Conservation (phyloP, 2,329 filamentous ascomycete species). For the Ascocoryne sarcoides region DNA sequence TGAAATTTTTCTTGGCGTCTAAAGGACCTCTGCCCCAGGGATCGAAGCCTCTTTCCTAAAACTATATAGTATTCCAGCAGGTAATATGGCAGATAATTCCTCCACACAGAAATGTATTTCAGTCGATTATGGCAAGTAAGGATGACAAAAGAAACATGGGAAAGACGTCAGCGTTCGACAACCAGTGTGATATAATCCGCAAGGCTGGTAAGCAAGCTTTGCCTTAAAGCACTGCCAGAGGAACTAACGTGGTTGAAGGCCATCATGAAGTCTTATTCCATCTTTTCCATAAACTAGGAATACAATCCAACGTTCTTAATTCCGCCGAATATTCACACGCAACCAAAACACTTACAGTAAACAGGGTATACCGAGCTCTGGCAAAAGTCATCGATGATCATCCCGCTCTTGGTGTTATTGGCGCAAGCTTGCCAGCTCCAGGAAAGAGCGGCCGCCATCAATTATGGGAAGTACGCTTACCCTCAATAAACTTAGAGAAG, state of each 20-base stretch:
- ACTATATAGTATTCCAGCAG: too few species aligned
- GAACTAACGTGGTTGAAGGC: constrained; percentile 2
- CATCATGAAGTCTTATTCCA: constrained; percentile 7
- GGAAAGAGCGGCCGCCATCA: constrained; percentile 9
- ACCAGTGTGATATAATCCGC: constrained; percentile 2
- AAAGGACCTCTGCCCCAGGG: too few species aligned
- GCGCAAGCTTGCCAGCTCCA: constrained; percentile 4
- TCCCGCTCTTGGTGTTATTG: constrained; percentile 10
- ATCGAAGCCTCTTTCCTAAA: too few species aligned
- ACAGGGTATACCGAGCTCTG: constrained; percentile 5
- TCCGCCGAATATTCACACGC: constrained; percentile 7
- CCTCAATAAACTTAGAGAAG: constrained; percentile 4
- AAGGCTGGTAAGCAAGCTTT: constrained; percentile 5
- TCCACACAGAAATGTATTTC: too few species aligned
- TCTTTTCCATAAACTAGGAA: constrained; percentile 12
- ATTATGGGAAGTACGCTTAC: constrained; percentile 9
- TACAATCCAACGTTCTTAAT: constrained; percentile 12
- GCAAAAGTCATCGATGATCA: constrained; percentile 9
- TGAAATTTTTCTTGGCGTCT: too few species aligned
- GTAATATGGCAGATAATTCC: too few species aligned
- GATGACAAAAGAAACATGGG: too few species aligned
- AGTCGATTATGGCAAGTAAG: too few species aligned
- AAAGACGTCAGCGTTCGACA: too few species aligned
- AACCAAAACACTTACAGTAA: constrained; percentile 1
- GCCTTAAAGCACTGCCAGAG: neutral